Base-by-base conservation (phyloP, 2,329 filamentous ascomycete species). In the Trichoderma arundinaceum region DNA sequence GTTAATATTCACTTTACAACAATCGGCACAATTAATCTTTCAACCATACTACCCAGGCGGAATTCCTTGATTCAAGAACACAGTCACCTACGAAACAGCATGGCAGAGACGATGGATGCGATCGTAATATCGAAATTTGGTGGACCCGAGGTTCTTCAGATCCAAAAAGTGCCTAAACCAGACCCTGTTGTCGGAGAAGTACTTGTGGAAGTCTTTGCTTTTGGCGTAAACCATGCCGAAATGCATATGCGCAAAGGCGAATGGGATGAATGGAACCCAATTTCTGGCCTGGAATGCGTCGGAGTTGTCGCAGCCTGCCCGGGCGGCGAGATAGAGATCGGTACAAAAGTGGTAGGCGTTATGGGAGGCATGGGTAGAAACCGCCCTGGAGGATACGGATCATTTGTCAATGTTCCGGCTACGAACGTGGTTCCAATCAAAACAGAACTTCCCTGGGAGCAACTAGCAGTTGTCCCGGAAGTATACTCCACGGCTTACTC, bases 181-280 rank as follows among this genome's bases (percentile, higher is more conserved):
- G 51, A 61, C 1, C 73, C 76, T 6, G 46, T 61, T 15, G 43
- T 49, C 1, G 75, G 75, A 59, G 67, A 76, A 46, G 74, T 74
- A 1, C 68, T 78, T 13, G 72, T 80, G 68, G 67, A 72, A 65
- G 74, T 81, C 46, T 72, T 74, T 66, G 79, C 79, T 8, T 82
- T 82, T 58, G 79, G 79, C 3, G 67, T 81, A 46, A 81, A 81
- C 67, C 78, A 81, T 66, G 80, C 79, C 8, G 79, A 82, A 69
- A 79, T 80, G 75, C 77, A 81, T 69, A 81, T 81, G 79, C 77
- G 79, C 22, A 75, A 73, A 48, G 79, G 79, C 12, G 78, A 79
- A 68, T 79, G 77, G 77, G 75, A 73, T 61, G 77, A 78, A 65
- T 76, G 69, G 66, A 77, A 75, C 38, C 76, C 75, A 7, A 77